A percentile compares a stretch with the other conserved stretches of the same genome.
Evolutionary conservation across 1,284 basidiomycete genomes (phyloP).

Genomic region (Cryptococcus sp.): DNA sequence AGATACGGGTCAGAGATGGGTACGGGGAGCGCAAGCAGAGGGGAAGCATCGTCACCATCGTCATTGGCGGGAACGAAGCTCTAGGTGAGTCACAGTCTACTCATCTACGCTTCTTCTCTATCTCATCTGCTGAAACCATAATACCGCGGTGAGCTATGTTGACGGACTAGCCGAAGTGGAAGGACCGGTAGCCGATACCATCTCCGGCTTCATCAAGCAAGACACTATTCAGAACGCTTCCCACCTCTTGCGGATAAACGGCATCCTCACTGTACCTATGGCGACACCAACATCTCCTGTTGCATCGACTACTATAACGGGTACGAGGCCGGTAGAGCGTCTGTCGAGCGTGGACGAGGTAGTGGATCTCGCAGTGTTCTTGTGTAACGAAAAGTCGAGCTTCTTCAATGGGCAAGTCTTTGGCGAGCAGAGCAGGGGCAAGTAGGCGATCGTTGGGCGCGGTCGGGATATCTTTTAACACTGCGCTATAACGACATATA

Average conservation of each 20-base stretch:
- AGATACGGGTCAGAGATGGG: background rate
- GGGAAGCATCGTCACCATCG: background rate
- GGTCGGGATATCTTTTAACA: too few species aligned
- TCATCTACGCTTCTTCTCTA: background rate
- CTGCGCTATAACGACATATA: too few species aligned
- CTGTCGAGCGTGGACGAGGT: conserved; percentile 1
- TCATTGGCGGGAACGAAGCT: background rate
- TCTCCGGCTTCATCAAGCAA: background rate
- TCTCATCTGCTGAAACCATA: background rate
- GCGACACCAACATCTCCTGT: background rate
- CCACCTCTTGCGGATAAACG: background rate
- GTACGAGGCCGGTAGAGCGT: background rate
- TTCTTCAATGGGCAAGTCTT: background rate
- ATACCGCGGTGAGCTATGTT: too few species aligned
- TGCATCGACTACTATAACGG: background rate
- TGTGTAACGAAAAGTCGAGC: background rate
- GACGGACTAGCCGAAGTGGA: background rate
- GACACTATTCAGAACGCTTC: background rate
- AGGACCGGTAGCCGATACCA: background rate
- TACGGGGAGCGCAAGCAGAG: background rate
- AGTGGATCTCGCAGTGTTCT: background rate
- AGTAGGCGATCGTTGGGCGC: too few species aligned
- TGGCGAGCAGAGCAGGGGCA: background rate
- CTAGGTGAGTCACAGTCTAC: background rate
- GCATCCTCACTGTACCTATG: background rate